Percentiles rank a stretch among this genome's conserved stretches.
Evolutionary conservation across 2,329 filamentous ascomycete species (phyloP).

Genomic region (Thelonectria discophora): DNA sequence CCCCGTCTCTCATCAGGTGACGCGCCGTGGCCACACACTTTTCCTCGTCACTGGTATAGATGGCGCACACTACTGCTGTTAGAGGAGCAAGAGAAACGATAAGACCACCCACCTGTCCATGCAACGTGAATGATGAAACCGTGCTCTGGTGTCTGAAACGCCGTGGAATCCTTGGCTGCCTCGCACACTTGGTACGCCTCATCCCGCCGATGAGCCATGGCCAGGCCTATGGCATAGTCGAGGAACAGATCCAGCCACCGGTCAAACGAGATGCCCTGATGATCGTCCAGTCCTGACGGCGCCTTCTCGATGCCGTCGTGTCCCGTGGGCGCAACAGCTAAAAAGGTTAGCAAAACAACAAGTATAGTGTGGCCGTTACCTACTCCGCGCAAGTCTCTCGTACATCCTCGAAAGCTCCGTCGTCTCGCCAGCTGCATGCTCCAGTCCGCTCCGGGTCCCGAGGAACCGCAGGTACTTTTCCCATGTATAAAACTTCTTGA

Average conservation of each 20-base stretch:
- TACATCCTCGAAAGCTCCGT: slow-evolving; percentile 64
- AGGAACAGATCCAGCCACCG: slow-evolving; percentile 92
- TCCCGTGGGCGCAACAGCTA: slow-evolving; percentile 47
- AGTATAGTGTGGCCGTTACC: slow-evolving; percentile 37
- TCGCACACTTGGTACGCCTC: slow-evolving; percentile 84
- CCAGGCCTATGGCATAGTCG: slow-evolving; percentile 82
- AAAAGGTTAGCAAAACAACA: slow-evolving; percentile 21
- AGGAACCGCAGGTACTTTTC: slow-evolving; percentile 70
- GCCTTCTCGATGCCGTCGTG: slow-evolving; percentile 35
- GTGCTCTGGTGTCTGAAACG: slow-evolving; percentile 77
- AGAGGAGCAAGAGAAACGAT: slow-evolving; percentile 7
- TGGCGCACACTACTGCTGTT: slow-evolving; percentile 73
- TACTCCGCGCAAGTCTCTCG: slow-evolving; percentile 63
- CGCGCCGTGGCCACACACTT: slow-evolving; percentile 77
- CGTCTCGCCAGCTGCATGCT: slow-evolving; percentile 41
- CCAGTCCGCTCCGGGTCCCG: slow-evolving; percentile 46
- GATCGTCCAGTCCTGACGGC: slow-evolving; percentile 55
- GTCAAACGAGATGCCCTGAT: slow-evolving; percentile 82
- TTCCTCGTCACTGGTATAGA: slow-evolving; percentile 82
- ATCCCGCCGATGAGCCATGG: slow-evolving; percentile 70
- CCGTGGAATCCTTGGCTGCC: slow-evolving; percentile 79
- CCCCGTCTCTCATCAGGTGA: slow-evolving; percentile 84
- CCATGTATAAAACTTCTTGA: slow-evolving; percentile 72
- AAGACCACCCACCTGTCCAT: slow-evolving; percentile 69
- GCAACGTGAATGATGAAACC: slow-evolving; percentile 79